Percentiles rank a stretch among this genome's conserved stretches.
Evolutionary conservation across 768 basidiomycete species (phyloP).

Genomic region (Scleroderma citrinum): DNA sequence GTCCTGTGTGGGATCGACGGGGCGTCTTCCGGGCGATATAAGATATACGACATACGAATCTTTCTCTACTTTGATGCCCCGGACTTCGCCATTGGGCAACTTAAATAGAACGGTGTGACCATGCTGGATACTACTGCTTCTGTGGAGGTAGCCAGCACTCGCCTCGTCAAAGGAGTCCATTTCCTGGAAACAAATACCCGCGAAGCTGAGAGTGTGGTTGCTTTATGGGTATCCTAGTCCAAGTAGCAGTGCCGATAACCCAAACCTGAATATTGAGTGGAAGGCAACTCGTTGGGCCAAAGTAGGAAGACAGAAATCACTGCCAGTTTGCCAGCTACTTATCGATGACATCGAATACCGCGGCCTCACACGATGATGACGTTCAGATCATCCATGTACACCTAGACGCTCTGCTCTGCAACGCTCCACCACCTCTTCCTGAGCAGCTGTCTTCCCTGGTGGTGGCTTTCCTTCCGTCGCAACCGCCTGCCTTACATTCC

Average conservation of each 20-base stretch:
- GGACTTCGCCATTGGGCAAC: conserved; percentile 75
- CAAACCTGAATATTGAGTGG: no score
- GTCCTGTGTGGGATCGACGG: conserved; percentile 37
- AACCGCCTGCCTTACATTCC: conserved; percentile 42
- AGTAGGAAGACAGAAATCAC: no score
- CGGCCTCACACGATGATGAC: conserved; percentile 7
- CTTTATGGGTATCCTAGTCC: not conserved
- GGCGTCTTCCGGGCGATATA: not conserved
- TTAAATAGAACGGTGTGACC: conserved; percentile 77
- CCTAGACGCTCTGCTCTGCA: conserved; percentile 29
- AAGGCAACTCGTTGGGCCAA: no score
- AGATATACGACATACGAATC: conserved; percentile 49
- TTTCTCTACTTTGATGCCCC: conserved; percentile 65
- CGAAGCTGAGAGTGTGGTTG: not conserved
- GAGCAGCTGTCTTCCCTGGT: conserved; percentile 51
- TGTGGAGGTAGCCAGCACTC: conserved; percentile 6
- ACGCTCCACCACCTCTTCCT: conserved; percentile 37
- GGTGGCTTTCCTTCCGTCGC: conserved; percentile 46
- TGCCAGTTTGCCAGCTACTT: not conserved
- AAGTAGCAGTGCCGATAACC: no score
- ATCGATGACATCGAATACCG: not conserved
- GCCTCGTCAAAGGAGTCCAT: conserved; percentile 14
- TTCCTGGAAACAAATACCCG: not conserved
- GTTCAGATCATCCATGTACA: conserved; percentile 2
- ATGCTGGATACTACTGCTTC: conserved; percentile 41